Evolutionary conservation across 208 protist genomes (phyloP).

Genomic region (Wallacemonas sp.): DNA sequence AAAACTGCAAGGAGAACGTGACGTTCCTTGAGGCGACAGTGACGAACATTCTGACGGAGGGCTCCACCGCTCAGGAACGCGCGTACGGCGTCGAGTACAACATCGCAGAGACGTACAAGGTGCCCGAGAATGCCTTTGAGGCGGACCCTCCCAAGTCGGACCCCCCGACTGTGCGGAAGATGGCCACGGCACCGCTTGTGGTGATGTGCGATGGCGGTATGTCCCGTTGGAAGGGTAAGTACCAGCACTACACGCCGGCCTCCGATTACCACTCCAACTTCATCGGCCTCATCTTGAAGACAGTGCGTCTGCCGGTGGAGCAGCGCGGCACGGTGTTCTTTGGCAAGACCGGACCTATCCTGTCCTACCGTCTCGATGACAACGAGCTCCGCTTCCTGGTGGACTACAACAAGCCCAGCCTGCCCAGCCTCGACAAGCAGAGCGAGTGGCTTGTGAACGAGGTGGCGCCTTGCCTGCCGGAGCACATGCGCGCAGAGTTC

Average conservation of each 20-base stretch:
- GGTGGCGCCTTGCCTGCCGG: conserved; percentile 79
- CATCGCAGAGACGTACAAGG: conserved; percentile 42
- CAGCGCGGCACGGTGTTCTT: conserved; percentile 91
- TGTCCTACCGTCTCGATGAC: conserved; percentile 87
- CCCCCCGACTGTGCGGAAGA: conserved; percentile 34
- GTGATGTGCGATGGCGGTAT: conserved; percentile 93
- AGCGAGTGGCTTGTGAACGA: conserved; percentile 79
- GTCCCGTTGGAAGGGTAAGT: conserved; percentile 89
- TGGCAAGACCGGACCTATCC: conserved; percentile 86
- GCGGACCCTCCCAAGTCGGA: conserved; percentile 33
- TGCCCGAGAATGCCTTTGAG: conserved; percentile 52
- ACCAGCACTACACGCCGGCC: conserved; percentile 80
- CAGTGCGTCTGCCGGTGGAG: conserved; percentile 68
- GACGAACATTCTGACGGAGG: conserved; percentile 63
- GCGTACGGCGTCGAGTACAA: conserved; percentile 85
- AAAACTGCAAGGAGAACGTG: conserved; percentile 70
- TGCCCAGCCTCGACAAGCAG: conserved; percentile 74
- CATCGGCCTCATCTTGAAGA: conserved; percentile 79
- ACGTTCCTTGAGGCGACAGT: conserved; percentile 86
- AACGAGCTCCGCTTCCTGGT: conserved; percentile 82
- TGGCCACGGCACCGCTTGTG: conserved; percentile 77
- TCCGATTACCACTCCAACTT: conserved; percentile 88
- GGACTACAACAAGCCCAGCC: conserved; percentile 79
- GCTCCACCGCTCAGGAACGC: conserved; percentile 44
- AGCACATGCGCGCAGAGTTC: conserved; percentile 74